Evolutionary conservation across 768 basidiomycete genomes (phyloP).

Genomic region (Lentinula detonsa): DNA sequence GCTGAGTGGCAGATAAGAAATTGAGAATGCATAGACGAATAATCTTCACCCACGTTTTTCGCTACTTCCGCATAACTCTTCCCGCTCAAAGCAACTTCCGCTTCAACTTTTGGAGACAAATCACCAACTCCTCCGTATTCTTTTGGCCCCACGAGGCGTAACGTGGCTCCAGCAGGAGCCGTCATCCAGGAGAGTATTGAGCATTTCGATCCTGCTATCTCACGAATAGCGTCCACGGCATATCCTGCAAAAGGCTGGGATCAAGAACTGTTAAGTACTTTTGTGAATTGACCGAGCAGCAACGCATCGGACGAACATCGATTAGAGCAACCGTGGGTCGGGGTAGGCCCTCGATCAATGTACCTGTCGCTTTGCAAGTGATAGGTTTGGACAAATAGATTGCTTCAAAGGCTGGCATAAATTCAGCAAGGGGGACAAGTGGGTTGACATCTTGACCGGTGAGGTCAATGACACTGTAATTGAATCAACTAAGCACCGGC

Average conservation of each 20-base stretch:
- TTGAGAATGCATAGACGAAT: background rate
- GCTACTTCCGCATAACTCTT: background rate
- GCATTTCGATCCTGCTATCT: background rate
- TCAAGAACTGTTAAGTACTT: background rate
- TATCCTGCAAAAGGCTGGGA: background rate
- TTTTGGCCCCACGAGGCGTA: background rate
- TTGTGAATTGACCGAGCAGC: background rate
- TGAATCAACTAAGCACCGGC: background rate
- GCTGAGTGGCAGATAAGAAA: background rate
- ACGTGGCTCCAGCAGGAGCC: background rate
- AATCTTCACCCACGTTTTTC: background rate
- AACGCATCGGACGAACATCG: background rate
- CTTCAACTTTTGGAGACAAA: background rate
- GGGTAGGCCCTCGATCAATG: background rate
- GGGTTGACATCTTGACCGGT: background rate
- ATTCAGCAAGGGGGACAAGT: background rate
- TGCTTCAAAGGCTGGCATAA: background rate
- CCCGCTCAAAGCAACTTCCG: background rate
- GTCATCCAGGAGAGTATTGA: constrained; percentile 2
- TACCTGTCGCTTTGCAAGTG: background rate
- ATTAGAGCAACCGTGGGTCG: background rate
- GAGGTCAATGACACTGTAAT: background rate
- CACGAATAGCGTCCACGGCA: constrained; percentile 1
- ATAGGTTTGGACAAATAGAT: background rate
- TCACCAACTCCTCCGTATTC: background rate